These are phyloP conservation scores for Schizochytrium sp. DNA, from an alignment of 108 stramenopile species.

Conservation along the genomic window DNA sequence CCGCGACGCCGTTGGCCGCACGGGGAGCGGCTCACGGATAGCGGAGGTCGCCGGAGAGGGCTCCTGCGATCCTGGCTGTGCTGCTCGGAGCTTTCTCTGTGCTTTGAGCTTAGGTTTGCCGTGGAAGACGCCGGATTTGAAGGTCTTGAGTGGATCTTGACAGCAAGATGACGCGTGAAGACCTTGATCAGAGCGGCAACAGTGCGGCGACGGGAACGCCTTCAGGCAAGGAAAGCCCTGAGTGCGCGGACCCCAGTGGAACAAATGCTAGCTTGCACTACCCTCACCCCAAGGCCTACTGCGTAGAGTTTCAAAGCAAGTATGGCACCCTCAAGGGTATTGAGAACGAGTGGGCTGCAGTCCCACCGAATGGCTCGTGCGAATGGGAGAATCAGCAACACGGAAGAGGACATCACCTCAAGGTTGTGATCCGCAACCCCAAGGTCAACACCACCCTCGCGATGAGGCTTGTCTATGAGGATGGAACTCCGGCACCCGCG, in stretches of 20 bases:
- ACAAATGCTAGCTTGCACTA: not conserved
- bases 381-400: conserved; percentile 61
- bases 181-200: not conserved
- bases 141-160: not conserved
- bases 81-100: not conserved
- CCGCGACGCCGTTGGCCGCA: too few species aligned
- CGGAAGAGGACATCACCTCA: conserved; percentile 28
- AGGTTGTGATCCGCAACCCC: conserved; percentile 39
- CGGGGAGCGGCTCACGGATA: too few species aligned
- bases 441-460: not conserved
- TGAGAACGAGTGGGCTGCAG: conserved; percentile 44
- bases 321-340: conserved; percentile 57
- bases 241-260: not conserved
- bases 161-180: not conserved
- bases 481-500: conserved; percentile 51
- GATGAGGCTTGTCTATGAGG: conserved; percentile 17
- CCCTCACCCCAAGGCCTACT: conserved; percentile 42
- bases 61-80: not conserved
- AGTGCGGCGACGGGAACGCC: not conserved
- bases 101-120: not conserved
- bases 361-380: conserved; percentile 33
- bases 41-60: too few species aligned
- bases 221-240: not conserved
- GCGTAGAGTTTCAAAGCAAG: conserved; percentile 51
- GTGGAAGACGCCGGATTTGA: not conserved